A percentile compares a stretch with the other conserved stretches of the same genome.
These are phyloP conservation scores for Xylaria sp. DNA, from an alignment of 2,329 filamentous ascomycete species.

Conservation along the genomic window DNA sequence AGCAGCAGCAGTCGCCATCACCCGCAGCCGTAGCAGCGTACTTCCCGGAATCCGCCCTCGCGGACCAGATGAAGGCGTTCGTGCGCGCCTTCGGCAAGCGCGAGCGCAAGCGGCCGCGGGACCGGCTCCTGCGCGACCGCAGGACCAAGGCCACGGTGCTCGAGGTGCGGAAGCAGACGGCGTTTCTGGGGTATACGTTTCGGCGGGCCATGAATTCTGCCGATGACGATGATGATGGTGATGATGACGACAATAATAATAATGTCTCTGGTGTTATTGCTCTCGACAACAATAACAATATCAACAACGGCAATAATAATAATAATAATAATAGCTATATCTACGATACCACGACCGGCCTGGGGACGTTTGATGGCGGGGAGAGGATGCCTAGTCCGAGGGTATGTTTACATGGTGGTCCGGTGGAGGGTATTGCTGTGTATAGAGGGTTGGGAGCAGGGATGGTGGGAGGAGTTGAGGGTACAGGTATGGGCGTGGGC, in stretches of 20 bases:
- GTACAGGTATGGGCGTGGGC: not conserved
- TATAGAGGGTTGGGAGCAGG: not conserved
- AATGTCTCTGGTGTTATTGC: no score
- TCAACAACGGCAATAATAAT: not conserved
- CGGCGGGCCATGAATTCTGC: constrained; percentile 58
- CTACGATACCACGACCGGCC: not conserved
- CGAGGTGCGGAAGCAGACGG: constrained; percentile 81
- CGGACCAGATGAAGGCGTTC: constrained; percentile 59
- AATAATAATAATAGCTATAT: not conserved
- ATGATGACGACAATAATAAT: not conserved
- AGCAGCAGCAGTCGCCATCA: not conserved
- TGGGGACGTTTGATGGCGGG: constrained; percentile 18
- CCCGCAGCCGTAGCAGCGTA: not conserved
- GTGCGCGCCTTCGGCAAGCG: constrained; percentile 66
- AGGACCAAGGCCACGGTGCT: constrained; percentile 74
- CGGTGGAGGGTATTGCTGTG: constrained; percentile 1
- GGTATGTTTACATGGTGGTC: constrained; percentile 11
- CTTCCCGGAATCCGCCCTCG: constrained; percentile 43
- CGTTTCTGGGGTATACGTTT: constrained; percentile 93
- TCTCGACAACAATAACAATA: not conserved
- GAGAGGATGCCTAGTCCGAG: constrained; percentile 8
- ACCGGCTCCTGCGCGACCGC: constrained; percentile 83
- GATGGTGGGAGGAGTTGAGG: not conserved
- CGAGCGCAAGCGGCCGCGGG: constrained; percentile 83
- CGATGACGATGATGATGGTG: constrained; percentile 1